Conservation (phyloP, 805 yeast species). For the Starmerella bombicola region DNA sequence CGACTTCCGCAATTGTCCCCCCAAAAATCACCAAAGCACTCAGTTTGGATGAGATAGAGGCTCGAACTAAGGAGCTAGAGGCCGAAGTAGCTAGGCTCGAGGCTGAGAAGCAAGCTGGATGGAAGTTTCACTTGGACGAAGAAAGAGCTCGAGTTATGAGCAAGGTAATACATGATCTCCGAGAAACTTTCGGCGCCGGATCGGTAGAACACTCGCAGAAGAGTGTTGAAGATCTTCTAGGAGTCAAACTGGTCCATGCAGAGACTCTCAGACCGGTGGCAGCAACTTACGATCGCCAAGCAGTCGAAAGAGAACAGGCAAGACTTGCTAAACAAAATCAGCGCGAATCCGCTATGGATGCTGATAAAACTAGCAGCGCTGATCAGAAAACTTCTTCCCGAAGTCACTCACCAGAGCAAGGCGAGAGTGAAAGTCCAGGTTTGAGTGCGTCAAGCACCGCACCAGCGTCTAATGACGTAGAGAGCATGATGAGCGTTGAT, state of each 20-base stretch:
- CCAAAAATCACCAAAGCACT: constrained; percentile 14
- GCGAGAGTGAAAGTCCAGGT: too few species aligned
- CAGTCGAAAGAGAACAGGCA: constrained; percentile 14
- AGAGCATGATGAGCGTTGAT: too few species aligned
- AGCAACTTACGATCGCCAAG: constrained; percentile 19
- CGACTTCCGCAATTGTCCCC: constrained; percentile 22
- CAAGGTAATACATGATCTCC: constrained; percentile 22
- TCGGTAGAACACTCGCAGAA: constrained; percentile 12
- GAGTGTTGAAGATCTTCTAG: constrained; percentile 17
- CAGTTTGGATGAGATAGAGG: constrained; percentile 13
- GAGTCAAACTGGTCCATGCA: constrained; percentile 14
- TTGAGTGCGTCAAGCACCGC: too few species aligned
- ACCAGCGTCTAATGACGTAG: too few species aligned
- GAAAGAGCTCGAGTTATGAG: constrained; percentile 20
- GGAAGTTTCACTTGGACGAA: constrained; percentile 17
- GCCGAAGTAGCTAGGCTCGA: constrained; percentile 25
- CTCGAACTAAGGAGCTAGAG: constrained; percentile 18
- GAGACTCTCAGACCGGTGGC: constrained; percentile 18
- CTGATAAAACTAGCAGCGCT: too few species aligned
- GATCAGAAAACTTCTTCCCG: too few species aligned
- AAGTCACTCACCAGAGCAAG: too few species aligned
- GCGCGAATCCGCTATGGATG: too few species aligned
- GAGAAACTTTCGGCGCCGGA: constrained; percentile 25
- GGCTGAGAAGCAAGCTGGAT: constrained; percentile 16
- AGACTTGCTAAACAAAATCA: neutral